Evolutionary conservation across 352 stramenopile genomes (phyloP).

Genomic region (Phytophthora fragariaefolia): DNA sequence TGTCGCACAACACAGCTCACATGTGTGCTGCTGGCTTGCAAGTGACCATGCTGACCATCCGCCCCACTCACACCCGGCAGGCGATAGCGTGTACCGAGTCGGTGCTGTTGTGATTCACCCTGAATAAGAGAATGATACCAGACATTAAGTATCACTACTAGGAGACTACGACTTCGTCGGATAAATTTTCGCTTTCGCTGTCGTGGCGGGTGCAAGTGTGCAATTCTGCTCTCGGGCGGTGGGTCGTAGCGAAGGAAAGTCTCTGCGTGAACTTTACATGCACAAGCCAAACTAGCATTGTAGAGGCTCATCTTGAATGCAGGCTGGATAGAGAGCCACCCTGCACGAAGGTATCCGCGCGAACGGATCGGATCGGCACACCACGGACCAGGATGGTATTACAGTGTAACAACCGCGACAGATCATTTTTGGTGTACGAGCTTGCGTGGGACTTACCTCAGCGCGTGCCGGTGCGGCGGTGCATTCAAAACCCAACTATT

Average conservation of each 20-base stretch:
- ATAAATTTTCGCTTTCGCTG: not conserved
- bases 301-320: too few relatives aligned
- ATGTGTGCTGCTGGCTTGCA: constrained; percentile 2
- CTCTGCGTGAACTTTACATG: constrained; percentile 20
- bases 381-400: constrained; percentile 9
- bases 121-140: too few relatives aligned
- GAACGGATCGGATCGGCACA: constrained; percentile 1
- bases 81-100: not conserved
- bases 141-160: too few relatives aligned
- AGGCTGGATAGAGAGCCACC: not conserved
- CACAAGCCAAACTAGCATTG: not conserved
- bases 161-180: not conserved
- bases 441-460: not conserved
- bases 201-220: not conserved
- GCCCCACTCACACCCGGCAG: constrained; percentile 7
- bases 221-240: not conserved
- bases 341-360: not conserved
- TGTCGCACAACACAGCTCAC: constrained; percentile 17
- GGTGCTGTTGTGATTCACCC: constrained; percentile 1
- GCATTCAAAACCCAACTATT: too few relatives aligned
- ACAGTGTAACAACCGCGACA: constrained; percentile 9
- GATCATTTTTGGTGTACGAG: constrained; percentile 23
- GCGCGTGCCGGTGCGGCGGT: not conserved
- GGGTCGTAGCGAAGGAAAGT: not conserved
- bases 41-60: not conserved